Conservation (phyloP, 225 moss, liverwort and hornwort genomes). For the Pleurozium schreberi region DNA sequence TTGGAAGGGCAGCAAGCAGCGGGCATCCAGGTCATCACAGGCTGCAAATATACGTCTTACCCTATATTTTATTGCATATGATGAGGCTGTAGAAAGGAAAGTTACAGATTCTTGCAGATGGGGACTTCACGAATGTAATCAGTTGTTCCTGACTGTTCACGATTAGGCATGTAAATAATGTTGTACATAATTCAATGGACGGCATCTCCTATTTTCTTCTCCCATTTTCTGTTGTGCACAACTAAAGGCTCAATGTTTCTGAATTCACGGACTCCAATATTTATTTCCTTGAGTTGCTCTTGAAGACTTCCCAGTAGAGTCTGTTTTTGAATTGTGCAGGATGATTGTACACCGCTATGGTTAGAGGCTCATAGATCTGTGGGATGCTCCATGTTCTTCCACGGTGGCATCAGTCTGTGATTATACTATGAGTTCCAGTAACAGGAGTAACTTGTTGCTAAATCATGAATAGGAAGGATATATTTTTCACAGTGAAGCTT, state of each 20-base stretch:
- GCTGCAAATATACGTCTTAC: neutral
- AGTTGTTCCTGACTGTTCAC: neutral
- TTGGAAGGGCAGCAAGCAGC: neutral
- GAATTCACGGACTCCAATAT: neutral
- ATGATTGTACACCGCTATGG: neutral
- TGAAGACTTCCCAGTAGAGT: neutral
- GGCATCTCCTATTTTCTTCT: neutral
- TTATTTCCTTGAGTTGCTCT: neutral
- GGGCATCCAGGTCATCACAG: neutral
- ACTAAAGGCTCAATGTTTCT: neutral
- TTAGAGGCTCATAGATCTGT: neutral
- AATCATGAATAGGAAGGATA: neutral
- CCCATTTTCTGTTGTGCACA: neutral
- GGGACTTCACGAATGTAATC: neutral
- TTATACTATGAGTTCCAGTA: neutral
- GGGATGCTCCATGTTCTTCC: neutral
- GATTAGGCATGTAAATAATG: neutral
- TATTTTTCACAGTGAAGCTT: neutral
- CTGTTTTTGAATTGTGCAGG: neutral
- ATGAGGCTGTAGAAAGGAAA: neutral
- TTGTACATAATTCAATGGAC: slow-evolving; percentile 22
- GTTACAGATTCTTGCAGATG: neutral
- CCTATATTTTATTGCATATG: neutral
- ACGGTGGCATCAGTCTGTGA: neutral
- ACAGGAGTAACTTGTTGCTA: neutral